Percentiles rank a stretch among this genome's conserved stretches.
Conservation (phyloP, 2,329 filamentous ascomycete species). For the Zopfia rhizophila region DNA sequence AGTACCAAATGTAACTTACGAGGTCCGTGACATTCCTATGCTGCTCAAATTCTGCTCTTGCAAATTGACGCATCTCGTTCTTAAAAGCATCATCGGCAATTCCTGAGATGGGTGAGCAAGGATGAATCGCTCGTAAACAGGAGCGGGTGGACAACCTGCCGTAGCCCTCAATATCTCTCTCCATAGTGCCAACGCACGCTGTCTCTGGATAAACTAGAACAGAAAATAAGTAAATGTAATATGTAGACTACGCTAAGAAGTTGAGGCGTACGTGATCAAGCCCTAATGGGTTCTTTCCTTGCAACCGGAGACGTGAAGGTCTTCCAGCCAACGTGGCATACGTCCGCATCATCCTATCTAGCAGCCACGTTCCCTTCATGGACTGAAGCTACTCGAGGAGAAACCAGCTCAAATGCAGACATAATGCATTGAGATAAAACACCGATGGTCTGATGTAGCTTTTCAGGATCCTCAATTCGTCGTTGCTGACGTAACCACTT, state of each 20-base stretch:
- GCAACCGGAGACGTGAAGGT: conserved; percentile 40
- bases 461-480: too few relatives aligned
- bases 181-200: conserved; percentile 59
- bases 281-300: conserved; percentile 44
- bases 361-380: too few relatives aligned
- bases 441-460: too few relatives aligned
- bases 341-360: conserved; percentile 38
- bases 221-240: conserved; percentile 16
- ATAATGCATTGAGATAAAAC: too few relatives aligned
- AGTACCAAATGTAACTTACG: conserved; percentile 40
- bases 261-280: conserved; percentile 41
- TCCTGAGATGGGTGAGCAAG: conserved; percentile 7
- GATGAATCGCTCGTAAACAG: not conserved
- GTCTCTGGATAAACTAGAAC: conserved; percentile 61
- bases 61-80: conserved; percentile 60
- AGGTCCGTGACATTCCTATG: conserved; percentile 59
- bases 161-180: conserved; percentile 59
- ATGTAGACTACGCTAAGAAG: not conserved
- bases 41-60: conserved; percentile 60
- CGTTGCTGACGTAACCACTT: not conserved
- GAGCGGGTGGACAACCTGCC: conserved; percentile 17
- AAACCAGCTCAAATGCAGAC: too few relatives aligned
- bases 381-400: too few relatives aligned
- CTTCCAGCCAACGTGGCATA: conserved; percentile 47
- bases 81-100: conserved; percentile 42